phyloP scores from a whole-genome alignment of 2,329 filamentous ascomycete genomes.

The Venturia nashicola region DNA sequence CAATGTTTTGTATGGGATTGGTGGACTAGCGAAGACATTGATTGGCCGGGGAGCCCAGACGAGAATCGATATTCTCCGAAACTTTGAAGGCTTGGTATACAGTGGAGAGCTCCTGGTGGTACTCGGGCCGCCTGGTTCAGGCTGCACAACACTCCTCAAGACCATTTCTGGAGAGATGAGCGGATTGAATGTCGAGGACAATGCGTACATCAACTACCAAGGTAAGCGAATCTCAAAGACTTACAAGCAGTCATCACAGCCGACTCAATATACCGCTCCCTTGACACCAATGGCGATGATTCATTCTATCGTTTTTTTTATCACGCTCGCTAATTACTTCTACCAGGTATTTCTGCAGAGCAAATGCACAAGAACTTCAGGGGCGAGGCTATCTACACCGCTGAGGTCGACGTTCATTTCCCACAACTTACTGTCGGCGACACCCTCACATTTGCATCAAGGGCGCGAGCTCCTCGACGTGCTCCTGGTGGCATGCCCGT shows the following conservation, averaged over 20 bases:
- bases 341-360: conserved; percentile 48
- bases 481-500: conserved; percentile 47
- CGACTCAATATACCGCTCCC: too few relatives aligned
- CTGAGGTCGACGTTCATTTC: conserved; percentile 74
- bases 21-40: conserved; percentile 25
- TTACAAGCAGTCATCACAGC: neutral
- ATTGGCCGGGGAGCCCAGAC: conserved; percentile 19
- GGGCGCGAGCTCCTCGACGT: conserved; percentile 51
- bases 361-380: conserved; percentile 70
- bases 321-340: neutral
- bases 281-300: neutral
- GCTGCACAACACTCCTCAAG: conserved; percentile 77
- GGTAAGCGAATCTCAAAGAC: conserved; percentile 28
- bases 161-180: conserved; percentile 74
- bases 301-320: conserved; percentile 12
- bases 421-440: conserved; percentile 66
- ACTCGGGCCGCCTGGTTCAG: conserved; percentile 54
- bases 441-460: conserved; percentile 65
- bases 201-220: conserved; percentile 72
- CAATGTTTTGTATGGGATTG: conserved; percentile 31
- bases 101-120: conserved; percentile 67
- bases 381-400: conserved; percentile 78
- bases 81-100: conserved; percentile 56
- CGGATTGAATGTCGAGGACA: conserved; percentile 59
- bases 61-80: conserved; percentile 51